phyloP scores from a whole-genome alignment of 306 rosid genomes.

The Hylodesmum podocarpum region DNA sequence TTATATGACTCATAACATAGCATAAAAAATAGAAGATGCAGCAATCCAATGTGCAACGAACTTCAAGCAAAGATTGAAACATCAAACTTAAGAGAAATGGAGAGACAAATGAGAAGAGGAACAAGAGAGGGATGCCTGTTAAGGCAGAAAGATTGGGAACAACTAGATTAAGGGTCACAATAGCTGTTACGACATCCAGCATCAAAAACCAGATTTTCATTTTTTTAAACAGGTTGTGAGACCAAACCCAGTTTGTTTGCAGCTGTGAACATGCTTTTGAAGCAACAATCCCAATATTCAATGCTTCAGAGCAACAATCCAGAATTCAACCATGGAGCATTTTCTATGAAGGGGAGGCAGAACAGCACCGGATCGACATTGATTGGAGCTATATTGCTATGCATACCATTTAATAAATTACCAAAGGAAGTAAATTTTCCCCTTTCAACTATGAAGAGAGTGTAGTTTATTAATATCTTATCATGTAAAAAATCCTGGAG shows the following conservation, averaged over 20 bases:
- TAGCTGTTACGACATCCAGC: not conserved
- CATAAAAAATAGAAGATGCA: not conserved
- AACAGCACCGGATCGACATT: not conserved
- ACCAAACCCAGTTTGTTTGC: not conserved
- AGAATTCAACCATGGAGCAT: not conserved
- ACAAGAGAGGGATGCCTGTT: not conserved
- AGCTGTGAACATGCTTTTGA: not conserved
- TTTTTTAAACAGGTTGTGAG: not conserved
- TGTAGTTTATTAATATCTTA: not conserved
- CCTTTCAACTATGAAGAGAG: not conserved
- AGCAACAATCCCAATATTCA: not conserved
- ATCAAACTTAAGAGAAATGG: not conserved
- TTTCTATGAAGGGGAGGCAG: not conserved
- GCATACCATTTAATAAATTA: not conserved
- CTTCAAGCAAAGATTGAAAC: not conserved
- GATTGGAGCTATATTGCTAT: not conserved
- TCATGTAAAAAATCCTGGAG: conserved; percentile 12
- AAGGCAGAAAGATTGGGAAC: not conserved
- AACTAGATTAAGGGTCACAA: not conserved
- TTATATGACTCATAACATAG: too few species aligned
- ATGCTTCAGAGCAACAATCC: not conserved
- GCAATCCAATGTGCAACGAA: not conserved
- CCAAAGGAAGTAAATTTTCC: not conserved
- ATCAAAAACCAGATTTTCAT: not conserved
- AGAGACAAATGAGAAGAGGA: too few species aligned